Base-by-base conservation (phyloP, 2,329 filamentous ascomycete genomes). In the Aureobasidium vineae region DNA sequence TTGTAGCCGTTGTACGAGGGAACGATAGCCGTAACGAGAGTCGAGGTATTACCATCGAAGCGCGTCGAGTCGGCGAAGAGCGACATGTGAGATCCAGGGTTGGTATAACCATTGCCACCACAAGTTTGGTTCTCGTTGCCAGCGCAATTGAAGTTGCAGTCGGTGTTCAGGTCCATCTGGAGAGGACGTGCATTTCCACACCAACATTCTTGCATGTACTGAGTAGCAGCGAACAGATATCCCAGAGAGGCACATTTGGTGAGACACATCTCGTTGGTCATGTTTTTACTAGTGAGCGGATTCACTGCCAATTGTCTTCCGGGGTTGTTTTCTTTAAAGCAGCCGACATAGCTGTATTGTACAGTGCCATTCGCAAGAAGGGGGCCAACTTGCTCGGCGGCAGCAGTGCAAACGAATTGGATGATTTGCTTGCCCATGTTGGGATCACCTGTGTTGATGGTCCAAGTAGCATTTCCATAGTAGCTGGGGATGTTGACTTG, bases 401-500 rank as follows among this genome's bases (percentile, higher is more conserved):
- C 79, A 0, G 83, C 84, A 6, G 74, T 79, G 67, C 85, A 86
- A 54, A 72, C 72, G 68, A 87, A 86, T 13, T 81, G 74, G 5
- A 86, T 79, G 8, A 76, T 75, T 59, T 84, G 82, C 75, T 86
- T 86, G 33, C 80, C 82, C 60, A 83, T 79, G 1, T 71, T 73
- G 0, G 81, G 80, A 66, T 86, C 85, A 61, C 85, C 83, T 53
- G 82, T 82, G 72, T 86, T 87, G 71, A 87, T 79, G 0, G 82
- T 85, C 85, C 85, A 87, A 2, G 75, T 71, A 0, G 84, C 82
- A 0, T 73, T 76, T 2, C 81, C 81, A 4, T 75, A 76, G 68
- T 83, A 85, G 0, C 81, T 72, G n/a, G 83, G 78, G 1, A 79
- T 74, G 69, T 88, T 86, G 78, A 84, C 84, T 68, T 86, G 84